Evolutionary conservation across 78 protist species (phyloP), one percentile per base, ranked within the genome.

Genomic region (Anaeramoeba ignava): DNA sequence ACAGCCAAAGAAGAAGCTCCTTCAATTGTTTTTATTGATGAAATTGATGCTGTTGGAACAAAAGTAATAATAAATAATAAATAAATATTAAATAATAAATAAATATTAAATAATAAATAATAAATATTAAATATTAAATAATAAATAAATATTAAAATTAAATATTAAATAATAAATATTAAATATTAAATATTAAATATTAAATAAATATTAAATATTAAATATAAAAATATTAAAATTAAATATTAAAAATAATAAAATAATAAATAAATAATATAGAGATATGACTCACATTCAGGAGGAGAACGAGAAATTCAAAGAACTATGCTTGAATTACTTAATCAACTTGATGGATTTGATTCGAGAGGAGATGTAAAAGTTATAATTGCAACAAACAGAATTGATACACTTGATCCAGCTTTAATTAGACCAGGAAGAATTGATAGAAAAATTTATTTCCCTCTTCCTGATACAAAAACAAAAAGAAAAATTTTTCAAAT

Each of bases 21-120:
- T 34, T 88, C 98, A 80, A 97, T 98, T 39, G 98, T 98, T 79
- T 97, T 97, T 91, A 97, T 98, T 42, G 99, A 98, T 87, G 99
- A 98, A 87, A 98, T 98, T 67, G 99, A 98, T 80, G 99, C 99
- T 34, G 94, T 98, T 31, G 99, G 99, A 37, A 96, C 98, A n/a
- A n/a, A n/a, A n/a, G n/a, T n/a, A n/a, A n/a, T n/a, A n/a, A n/a
- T n/a, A n/a, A n/a, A n/a, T n/a, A n/a, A n/a, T n/a, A n/a, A n/a
- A n/a, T n/a, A n/a, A n/a, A n/a, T n/a, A n/a, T n/a, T n/a, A n/a
- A n/a, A n/a, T n/a, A n/a, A n/a, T n/a, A n/a, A n/a, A n/a, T n/a
- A n/a, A n/a, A n/a, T n/a, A n/a, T n/a, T n/a, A n/a, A n/a, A n/a
- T n/a, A n/a, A n/a, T n/a, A n/a, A n/a, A n/a, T n/a, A n/a, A n/a